These are phyloP conservation scores for Mucor circinelloides DNA, from an alignment of 371 early-diverging fungal species.

Conservation along the genomic window DNA sequence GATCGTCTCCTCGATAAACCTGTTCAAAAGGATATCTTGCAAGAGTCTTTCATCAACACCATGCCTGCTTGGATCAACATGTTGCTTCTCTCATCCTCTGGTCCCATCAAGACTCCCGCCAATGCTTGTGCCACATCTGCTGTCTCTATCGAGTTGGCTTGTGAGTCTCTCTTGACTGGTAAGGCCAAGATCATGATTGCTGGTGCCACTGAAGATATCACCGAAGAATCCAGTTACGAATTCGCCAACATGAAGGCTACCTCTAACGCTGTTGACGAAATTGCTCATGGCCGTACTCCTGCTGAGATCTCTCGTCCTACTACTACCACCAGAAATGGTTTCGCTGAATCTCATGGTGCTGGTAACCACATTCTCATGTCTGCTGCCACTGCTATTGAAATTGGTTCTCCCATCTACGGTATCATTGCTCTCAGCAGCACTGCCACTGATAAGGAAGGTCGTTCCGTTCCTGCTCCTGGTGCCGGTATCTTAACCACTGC, in stretches of 20 bases:
- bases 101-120: conserved; percentile 96
- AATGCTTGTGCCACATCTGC: conserved; percentile 96
- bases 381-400: conserved; percentile 88
- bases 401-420: conserved; percentile 95
- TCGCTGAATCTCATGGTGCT: conserved; percentile 96
- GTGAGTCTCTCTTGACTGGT: conserved; percentile 88
- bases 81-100: conserved; percentile 91
- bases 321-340: conserved; percentile 90
- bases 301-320: conserved; percentile 92
- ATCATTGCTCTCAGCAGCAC: conserved; percentile 92
- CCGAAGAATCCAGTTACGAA: conserved; percentile 93
- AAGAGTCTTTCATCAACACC: conserved; percentile 95
- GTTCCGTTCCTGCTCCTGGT: conserved; percentile 95
- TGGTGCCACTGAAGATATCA: conserved; percentile 94
- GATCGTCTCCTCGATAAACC: conserved; percentile 82
- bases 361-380: conserved; percentile 92
- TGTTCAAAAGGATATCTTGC: conserved; percentile 92
- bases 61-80: conserved; percentile 98
- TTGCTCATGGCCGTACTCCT: conserved; percentile 87
- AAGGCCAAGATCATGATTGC: conserved; percentile 95
- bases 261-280: conserved; percentile 82
- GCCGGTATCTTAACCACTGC: conserved; percentile 96
- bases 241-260: conserved; percentile 99
- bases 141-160: conserved; percentile 91
- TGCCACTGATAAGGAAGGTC: conserved; percentile 96